phyloP scores from a whole-genome alignment of 495 filamentous ascomycete species.

The Penicillium malachiteum region DNA sequence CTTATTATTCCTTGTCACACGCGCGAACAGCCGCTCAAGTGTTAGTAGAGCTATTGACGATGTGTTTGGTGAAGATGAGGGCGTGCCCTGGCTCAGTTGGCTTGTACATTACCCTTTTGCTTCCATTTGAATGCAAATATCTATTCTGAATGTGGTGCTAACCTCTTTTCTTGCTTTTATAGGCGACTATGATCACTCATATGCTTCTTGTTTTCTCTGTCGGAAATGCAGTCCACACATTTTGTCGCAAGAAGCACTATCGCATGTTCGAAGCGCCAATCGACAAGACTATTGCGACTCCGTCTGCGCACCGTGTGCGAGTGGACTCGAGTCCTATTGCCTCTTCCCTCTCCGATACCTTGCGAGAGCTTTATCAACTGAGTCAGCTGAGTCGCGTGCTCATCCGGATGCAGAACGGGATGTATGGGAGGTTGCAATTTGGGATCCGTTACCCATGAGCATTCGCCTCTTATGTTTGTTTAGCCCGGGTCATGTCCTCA shows the following conservation, averaged over 20 bases:
- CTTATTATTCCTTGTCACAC: conserved; percentile 74
- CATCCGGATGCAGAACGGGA: conserved; percentile 83
- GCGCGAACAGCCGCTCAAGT: conserved; percentile 63
- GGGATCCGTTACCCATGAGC: conserved; percentile 86
- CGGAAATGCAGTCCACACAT: conserved; percentile 78
- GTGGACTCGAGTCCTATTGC: conserved; percentile 83
- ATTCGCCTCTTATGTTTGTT: conserved; percentile 85
- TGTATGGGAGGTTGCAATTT: conserved; percentile 92
- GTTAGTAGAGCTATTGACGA: conserved; percentile 59
- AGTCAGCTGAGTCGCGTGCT: conserved; percentile 68
- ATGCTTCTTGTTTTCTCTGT: conserved; percentile 62
- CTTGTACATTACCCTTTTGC: conserved; percentile 59
- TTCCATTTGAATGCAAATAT: not conserved
- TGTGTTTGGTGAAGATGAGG: conserved; percentile 75
- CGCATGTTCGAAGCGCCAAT: conserved; percentile 86
- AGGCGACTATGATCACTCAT: conserved; percentile 70
- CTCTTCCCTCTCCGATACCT: conserved; percentile 79
- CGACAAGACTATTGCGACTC: conserved; percentile 70
- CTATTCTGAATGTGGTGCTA: not conserved
- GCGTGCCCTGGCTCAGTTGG: conserved; percentile 68
- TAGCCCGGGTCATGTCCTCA: conserved; percentile 84
- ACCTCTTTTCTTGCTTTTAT: not conserved
- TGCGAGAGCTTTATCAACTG: conserved; percentile 58
- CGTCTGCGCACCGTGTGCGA: conserved; percentile 83
- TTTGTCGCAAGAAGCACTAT: conserved; percentile 80